Evolutionary conservation across 345 rosid genomes (phyloP), one percentile per base, ranked within the genome.

Genomic region (Pistacia integerrima): DNA sequence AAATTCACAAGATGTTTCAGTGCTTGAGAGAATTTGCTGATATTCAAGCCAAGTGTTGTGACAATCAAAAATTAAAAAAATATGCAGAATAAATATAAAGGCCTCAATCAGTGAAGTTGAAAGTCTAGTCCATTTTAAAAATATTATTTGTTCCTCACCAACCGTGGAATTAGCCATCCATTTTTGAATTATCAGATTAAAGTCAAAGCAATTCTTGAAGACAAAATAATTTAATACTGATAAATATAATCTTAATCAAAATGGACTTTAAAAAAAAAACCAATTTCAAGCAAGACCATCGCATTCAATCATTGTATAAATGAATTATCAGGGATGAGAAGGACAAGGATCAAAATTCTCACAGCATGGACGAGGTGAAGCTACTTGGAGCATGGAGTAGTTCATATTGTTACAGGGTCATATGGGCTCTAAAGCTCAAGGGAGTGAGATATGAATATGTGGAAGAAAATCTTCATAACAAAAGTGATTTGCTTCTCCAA

Each of bases 371-470:
- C 36, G 84, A 79, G 67, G 78, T 81, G 77, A 81, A 76, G 71
- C 69, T 87, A 44, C 74, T 84, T 12, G 86, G 88, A 73, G 60
- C 67, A 9, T 81, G 83, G 85, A 77, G 72, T 17, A 87, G 86
- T 70, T 73, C 85, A 11, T 79, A 69, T 54, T 70, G 74, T 35
- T 49, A 78, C 72, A 76, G 86, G 58, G 76, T 80, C 28, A 67
- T 78, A 61, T 84, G 86, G 64, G 87, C 82, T 28, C 87, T 86
- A 18, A 72, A 72, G 67, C 80, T 74, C 66, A 86, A 86, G 36
- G 86, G 72, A 5, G 71, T 79, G 4, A 46, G 75, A 1, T 81
- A 77, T 54, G 82, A 86, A 35, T 81, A 81, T 11, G 28, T 79
- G 52, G 85, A 83, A 59, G 79, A 81, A 56, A 62, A 83, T 54